phyloP scores from a whole-genome alignment of 169 alveolate species.

The Plasmodium coatneyi region DNA sequence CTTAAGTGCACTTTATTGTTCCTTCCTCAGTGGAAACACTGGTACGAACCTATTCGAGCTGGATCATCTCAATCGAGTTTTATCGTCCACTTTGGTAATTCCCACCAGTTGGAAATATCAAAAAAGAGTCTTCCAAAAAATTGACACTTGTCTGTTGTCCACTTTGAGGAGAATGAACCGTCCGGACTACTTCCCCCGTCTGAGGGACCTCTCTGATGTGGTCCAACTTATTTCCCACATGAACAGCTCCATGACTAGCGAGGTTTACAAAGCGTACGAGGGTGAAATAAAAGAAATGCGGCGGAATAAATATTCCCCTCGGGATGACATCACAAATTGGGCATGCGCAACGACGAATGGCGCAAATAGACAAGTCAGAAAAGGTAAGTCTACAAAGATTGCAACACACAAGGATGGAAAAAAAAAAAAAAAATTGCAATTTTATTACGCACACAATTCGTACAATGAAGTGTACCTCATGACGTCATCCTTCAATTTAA shows the following conservation, averaged over 20 bases:
- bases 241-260: conserved; percentile 20
- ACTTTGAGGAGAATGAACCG: conserved; percentile 5
- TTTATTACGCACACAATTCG: conserved; percentile 16
- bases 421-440: not conserved
- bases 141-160: not conserved
- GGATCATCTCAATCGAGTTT: conserved; percentile 1
- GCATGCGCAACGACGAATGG: not conserved
- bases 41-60: not conserved
- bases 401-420: not conserved
- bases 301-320: not conserved
- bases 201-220: conserved; percentile 5
- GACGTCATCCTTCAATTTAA: conserved; percentile 31
- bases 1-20: conserved; percentile 21
- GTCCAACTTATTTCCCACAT: conserved; percentile 25
- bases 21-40: not conserved
- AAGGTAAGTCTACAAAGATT: not conserved
- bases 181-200: not conserved
- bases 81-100: conserved; percentile 46
- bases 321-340: not conserved
- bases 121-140: conserved; percentile 12
- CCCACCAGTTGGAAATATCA: conserved; percentile 9
- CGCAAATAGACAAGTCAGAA: not conserved
- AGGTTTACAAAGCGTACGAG: not conserved
- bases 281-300: not conserved
- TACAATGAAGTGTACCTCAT: conserved; percentile 1